Evolutionary conservation across 352 stramenopile genomes (phyloP).

Genomic region (Globisporangium heterothallicum): DNA sequence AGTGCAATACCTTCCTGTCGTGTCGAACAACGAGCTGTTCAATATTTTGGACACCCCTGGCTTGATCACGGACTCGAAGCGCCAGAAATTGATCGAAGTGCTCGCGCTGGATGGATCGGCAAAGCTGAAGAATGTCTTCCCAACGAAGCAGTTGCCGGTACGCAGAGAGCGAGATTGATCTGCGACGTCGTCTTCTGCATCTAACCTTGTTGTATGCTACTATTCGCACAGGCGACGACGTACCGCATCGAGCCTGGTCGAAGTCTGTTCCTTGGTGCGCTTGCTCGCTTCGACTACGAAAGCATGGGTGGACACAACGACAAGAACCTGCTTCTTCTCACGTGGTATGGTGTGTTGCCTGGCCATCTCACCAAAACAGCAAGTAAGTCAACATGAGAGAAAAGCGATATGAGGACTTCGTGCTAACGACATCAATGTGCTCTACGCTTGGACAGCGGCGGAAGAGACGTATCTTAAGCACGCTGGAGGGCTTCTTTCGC

Average conservation of each 20-base stretch:
- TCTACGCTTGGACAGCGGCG: not conserved
- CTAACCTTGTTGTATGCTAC: not conserved
- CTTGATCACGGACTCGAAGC: constrained; percentile 70
- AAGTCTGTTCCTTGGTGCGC: constrained; percentile 72
- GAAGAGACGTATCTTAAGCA: not conserved
- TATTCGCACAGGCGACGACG: constrained; percentile 39
- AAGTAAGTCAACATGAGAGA: constrained; percentile 33
- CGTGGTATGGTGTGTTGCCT: constrained; percentile 82
- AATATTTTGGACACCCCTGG: constrained; percentile 80
- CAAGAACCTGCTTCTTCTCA: constrained; percentile 66
- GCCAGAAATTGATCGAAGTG: constrained; percentile 75
- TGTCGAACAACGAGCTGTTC: constrained; percentile 75
- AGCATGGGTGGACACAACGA: constrained; percentile 25
- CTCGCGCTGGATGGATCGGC: constrained; percentile 57
- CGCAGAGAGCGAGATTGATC: not conserved
- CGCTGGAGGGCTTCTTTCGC: constrained; percentile 20
- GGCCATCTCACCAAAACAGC: constrained; percentile 76
- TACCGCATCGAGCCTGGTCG: constrained; percentile 63
- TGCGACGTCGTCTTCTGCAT: not conserved
- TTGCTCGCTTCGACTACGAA: constrained; percentile 77
- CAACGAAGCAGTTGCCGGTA: constrained; percentile 68
- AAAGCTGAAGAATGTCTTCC: constrained; percentile 74
- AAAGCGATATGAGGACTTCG: not conserved
- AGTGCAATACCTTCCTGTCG: constrained; percentile 72
- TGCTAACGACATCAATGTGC: not conserved